Conservation (phyloP, 192 early-diverging fungal species). For the Backusella liffmaniae region DNA sequence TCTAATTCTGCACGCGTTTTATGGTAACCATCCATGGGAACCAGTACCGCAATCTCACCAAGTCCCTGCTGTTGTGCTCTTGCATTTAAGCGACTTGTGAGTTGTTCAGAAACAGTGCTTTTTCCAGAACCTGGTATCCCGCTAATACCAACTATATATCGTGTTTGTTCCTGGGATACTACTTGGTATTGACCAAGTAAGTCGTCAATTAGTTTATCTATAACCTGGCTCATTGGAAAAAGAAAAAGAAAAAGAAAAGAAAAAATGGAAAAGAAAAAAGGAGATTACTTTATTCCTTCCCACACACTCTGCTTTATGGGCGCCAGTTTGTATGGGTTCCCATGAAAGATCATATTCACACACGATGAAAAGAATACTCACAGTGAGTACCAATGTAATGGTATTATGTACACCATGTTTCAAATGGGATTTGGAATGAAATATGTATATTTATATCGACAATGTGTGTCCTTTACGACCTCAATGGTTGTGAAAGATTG, state of each 20-base stretch:
- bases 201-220: neutral
- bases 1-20: neutral
- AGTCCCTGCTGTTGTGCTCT: neutral
- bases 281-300: neutral
- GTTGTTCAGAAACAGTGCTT: neutral
- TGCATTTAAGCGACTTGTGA: neutral
- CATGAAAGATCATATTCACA: too few relatives aligned
- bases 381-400: too few relatives aligned
- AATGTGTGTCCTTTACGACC: too few relatives aligned
- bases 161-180: neutral
- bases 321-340: too few relatives aligned
- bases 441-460: too few relatives aligned
- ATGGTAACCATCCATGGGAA: neutral
- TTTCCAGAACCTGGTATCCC: neutral
- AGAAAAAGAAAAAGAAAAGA: neutral
- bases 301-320: neutral
- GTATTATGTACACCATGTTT: too few relatives aligned
- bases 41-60: neutral
- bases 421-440: too few relatives aligned
- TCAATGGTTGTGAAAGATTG: too few relatives aligned
- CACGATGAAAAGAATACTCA: too few relatives aligned
- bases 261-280: neutral
- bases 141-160: neutral
- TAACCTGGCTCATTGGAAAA: neutral
- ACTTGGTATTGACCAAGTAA: neutral